phyloP scores from a whole-genome alignment of 2,329 filamentous ascomycete genomes.

The Daldinia sp. region DNA sequence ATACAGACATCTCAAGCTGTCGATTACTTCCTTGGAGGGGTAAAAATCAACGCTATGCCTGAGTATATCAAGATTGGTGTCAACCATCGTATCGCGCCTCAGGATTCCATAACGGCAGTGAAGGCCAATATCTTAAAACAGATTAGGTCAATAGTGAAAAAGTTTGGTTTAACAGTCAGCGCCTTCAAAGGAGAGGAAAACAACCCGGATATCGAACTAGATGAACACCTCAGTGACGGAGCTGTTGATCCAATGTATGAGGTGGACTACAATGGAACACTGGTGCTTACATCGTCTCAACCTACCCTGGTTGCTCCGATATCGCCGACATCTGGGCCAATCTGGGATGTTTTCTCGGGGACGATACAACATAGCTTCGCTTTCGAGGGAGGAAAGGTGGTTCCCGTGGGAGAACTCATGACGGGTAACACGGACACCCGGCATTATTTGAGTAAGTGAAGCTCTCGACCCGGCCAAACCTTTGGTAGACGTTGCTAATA shows the following conservation, averaged over 20 bases:
- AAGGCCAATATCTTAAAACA: slow-evolving; percentile 57
- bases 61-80: slow-evolving; percentile 61
- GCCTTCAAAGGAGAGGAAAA: slow-evolving; percentile 55
- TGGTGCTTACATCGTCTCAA: slow-evolving; percentile 48
- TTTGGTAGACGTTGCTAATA: background rate
- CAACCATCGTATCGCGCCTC: slow-evolving; percentile 66
- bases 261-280: slow-evolving; percentile 52
- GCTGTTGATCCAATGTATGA: slow-evolving; percentile 46
- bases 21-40: slow-evolving; percentile 61
- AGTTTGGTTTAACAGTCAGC: slow-evolving; percentile 57
- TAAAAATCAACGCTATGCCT: slow-evolving; percentile 66
- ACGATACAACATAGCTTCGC: slow-evolving; percentile 45
- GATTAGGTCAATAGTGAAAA: slow-evolving; percentile 55
- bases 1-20: slow-evolving; percentile 66
- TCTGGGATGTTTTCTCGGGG: slow-evolving; percentile 48
- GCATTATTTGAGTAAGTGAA: slow-evolving; percentile 48
- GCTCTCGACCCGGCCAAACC: background rate
- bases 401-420: slow-evolving; percentile 50
- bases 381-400: slow-evolving; percentile 47
- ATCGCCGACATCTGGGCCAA: slow-evolving; percentile 46
- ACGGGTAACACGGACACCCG: slow-evolving; percentile 50
- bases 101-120: slow-evolving; percentile 57
- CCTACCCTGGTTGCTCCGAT: slow-evolving; percentile 49
- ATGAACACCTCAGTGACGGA: slow-evolving; percentile 33
- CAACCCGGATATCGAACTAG: slow-evolving; percentile 38